A percentile compares a stretch with the other conserved stretches of the same genome.
These are phyloP conservation scores for Citrus medica DNA, from an alignment of 345 rosid genomes.

Conservation along the genomic window DNA sequence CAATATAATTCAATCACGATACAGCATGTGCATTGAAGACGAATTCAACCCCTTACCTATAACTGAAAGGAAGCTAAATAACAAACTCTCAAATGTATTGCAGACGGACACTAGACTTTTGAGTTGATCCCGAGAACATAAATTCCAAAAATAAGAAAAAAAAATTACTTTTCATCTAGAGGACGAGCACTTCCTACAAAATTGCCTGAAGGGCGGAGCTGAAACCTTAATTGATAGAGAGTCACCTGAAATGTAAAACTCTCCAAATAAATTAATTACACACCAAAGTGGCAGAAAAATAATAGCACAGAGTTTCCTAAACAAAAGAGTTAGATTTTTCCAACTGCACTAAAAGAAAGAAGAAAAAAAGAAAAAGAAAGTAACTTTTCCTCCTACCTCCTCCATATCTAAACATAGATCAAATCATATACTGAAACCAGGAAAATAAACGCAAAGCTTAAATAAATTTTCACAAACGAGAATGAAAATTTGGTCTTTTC, in stretches of 20 bases:
- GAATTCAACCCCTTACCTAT: background rate
- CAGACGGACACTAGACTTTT: background rate
- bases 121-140: background rate
- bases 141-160: background rate
- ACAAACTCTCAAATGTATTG: background rate
- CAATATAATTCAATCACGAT: slow-evolving; percentile 27
- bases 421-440: slow-evolving; percentile 8
- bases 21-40: background rate
- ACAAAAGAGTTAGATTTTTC: background rate
- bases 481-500: background rate
- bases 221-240: background rate
- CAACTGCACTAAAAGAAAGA: slow-evolving; percentile 2
- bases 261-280: background rate
- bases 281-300: background rate
- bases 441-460: background rate
- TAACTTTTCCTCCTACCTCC: background rate
- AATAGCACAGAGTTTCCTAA: background rate
- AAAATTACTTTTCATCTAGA: background rate
- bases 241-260: background rate
- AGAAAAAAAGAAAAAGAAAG: background rate
- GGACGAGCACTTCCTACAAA: background rate
- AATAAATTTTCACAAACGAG: slow-evolving; percentile 1
- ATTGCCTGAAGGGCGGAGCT: background rate
- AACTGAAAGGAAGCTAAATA: slow-evolving; percentile 9
- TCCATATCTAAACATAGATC: slow-evolving; percentile 12